Evolutionary conservation across 305 asterid genomes (phyloP).

Genomic region (Solanum hybrid): DNA sequence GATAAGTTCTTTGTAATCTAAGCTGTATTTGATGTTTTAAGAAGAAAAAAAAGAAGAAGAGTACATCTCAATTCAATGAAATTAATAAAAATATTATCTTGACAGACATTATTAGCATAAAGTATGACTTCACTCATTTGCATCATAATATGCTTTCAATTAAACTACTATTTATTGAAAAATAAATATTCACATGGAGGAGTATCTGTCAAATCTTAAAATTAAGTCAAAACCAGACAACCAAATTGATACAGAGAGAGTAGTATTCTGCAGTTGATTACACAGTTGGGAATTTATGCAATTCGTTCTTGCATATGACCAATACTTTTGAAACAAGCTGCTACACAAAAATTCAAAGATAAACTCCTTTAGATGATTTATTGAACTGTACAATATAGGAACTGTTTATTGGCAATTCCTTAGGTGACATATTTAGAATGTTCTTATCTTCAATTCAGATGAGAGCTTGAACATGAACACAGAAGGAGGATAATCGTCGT

Average conservation of each 20-base stretch:
- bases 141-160: not conserved
- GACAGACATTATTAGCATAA: not conserved
- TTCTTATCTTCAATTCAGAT: not conserved
- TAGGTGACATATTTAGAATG: not conserved
- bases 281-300: not conserved
- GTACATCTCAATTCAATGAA: not conserved
- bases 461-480: not conserved
- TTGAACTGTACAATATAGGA: not conserved
- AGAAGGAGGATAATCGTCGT: not conserved
- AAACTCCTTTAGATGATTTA: not conserved
- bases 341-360: not conserved
- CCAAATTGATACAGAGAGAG: not conserved
- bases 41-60: not conserved
- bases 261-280: not conserved
- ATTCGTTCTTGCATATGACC: not conserved
- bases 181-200: not conserved
- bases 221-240: not conserved
- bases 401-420: not conserved
- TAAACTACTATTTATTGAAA: not conserved
- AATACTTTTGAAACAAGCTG: not conserved
- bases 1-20: not conserved
- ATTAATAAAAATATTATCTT: not conserved
- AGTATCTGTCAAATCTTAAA: not conserved
- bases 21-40: not conserved
- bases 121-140: not conserved